phyloP scores from a whole-genome alignment of 208 protist species.

The Crithidia sp. region DNA sequence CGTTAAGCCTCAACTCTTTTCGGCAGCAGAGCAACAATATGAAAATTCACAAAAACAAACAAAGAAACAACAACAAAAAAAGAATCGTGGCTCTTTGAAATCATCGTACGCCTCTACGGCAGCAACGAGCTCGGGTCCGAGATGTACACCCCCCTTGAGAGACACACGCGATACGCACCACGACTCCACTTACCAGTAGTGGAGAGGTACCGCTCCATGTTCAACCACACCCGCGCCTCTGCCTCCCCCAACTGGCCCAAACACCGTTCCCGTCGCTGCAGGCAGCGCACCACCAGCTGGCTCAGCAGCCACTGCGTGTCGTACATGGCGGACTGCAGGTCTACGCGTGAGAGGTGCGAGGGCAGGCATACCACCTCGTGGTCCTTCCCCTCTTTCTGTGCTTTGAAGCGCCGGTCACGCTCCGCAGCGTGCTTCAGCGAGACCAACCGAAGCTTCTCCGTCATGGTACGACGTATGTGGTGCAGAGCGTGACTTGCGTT shows the following conservation, averaged over 20 bases:
- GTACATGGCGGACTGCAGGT: conserved; percentile 30
- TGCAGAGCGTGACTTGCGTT: conserved; percentile 22
- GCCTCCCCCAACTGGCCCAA: conserved; percentile 11
- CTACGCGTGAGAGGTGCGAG: conserved; percentile 24
- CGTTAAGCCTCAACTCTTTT: neutral
- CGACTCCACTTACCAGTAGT: conserved; percentile 30
- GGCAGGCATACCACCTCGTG: conserved; percentile 39
- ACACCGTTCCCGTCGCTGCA: conserved; percentile 19
- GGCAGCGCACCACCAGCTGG: conserved; percentile 30
- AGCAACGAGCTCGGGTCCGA: neutral
- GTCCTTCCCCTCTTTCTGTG: conserved; percentile 18
- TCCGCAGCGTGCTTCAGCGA: conserved; percentile 36
- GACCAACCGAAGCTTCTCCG: conserved; percentile 18
- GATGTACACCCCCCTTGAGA: conserved; percentile 24
- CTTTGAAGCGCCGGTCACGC: conserved; percentile 23
- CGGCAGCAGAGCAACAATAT: neutral
- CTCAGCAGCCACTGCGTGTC: conserved; percentile 38
- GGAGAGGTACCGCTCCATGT: conserved; percentile 28
- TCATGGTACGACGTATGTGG: conserved; percentile 12
- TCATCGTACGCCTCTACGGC: neutral
- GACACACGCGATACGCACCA: conserved; percentile 37
- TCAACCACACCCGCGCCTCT: conserved; percentile 21
- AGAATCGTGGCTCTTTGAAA: neutral
- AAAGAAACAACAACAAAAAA: conserved; percentile 1
- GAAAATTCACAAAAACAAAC: neutral